Evolutionary conservation across 371 early-diverging fungal genomes (phyloP), one percentile per base, ranked within the genome.

Genomic region (Mortierella polycephala): DNA sequence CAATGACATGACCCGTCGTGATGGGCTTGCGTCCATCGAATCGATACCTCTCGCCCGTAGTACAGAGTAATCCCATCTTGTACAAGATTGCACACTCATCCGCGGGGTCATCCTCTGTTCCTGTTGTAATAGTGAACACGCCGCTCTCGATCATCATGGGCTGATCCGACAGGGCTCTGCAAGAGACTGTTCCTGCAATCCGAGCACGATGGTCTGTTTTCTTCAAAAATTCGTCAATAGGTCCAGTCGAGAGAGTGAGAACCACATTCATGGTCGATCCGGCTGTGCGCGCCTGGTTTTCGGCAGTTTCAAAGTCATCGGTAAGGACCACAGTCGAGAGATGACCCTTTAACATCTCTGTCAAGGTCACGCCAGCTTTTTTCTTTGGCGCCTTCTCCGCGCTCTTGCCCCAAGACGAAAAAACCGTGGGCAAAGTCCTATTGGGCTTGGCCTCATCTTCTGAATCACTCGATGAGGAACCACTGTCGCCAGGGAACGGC

Each of bases 1-100:
- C 70, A 42, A 64, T 21, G 30, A 82, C 37, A 60, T 62, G 62
- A 11, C 69, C 70, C 7, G 71, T 62, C 7, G 49, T 13, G 16
- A 83, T 69, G 12, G 80, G 73, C 71, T 83, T 83, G 57, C 70
- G 72, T 52, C 82, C 83, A 62, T 83, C 83, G 50, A 83, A 75
- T 30, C 65, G 60, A 50, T 80, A 83, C 37, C 68, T 54, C 41
- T 75, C 69, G 10, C 83, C 83, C 10, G 77, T 63, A 12, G 83
- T 61, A 41, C 69, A 69, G 16, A 61, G 60, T 46, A 83, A 47
- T 39, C 65, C 55, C 75, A 83, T 62, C 59, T 75, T 79, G 67
- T 83, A 83, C n/a, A 82, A 49, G 67, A 83, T 74, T 18, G 67
- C 60, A 45, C 60, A 54, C 16, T 70, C 69, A 30, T 82, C 82